A percentile compares a stretch with the other conserved stretches of the same genome.
phyloP scores from a whole-genome alignment of 208 protist genomes.

The Jaenimonas drosophilae region DNA sequence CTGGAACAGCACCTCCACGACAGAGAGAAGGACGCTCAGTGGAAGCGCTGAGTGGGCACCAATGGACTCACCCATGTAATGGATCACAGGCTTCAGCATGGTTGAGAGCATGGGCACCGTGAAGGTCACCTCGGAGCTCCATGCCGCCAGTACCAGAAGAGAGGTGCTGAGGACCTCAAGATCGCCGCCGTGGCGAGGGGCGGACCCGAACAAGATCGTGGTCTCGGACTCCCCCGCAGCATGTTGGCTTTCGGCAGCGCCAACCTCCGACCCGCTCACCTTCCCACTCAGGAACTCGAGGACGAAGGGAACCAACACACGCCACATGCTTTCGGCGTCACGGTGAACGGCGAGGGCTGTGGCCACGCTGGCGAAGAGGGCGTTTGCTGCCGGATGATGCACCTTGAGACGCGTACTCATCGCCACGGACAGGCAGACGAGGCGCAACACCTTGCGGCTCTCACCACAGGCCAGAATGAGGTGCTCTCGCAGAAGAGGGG shows the following conservation, averaged over 20 bases:
- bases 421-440: slow-evolving; percentile 49
- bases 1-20: slow-evolving; percentile 51
- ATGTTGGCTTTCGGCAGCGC: slow-evolving; percentile 1
- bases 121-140: slow-evolving; percentile 55
- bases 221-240: no score
- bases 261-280: slow-evolving; percentile 10
- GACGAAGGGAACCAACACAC: slow-evolving; percentile 61
- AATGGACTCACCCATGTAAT: no score
- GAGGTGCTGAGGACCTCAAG: slow-evolving; percentile 49
- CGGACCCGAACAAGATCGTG: not conserved
- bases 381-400: slow-evolving; percentile 59
- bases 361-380: slow-evolving; percentile 67
- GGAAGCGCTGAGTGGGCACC: slow-evolving; percentile 26
- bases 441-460: slow-evolving; percentile 59
- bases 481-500: slow-evolving; percentile 62
- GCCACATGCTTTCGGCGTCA: slow-evolving; percentile 59
- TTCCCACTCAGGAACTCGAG: slow-evolving; percentile 50
- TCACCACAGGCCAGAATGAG: slow-evolving; percentile 59
- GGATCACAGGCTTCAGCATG: slow-evolving; percentile 47
- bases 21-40: slow-evolving; percentile 36
- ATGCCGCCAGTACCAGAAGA: slow-evolving; percentile 61
- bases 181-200: not conserved
- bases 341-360: slow-evolving; percentile 38
- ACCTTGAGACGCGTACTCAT: slow-evolving; percentile 38
- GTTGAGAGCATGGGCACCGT: slow-evolving; percentile 40